A percentile compares a stretch with the other conserved stretches of the same genome.
These are phyloP conservation scores for Quercus phellos DNA, from an alignment of 331 rosid genomes.

Conservation along the genomic window DNA sequence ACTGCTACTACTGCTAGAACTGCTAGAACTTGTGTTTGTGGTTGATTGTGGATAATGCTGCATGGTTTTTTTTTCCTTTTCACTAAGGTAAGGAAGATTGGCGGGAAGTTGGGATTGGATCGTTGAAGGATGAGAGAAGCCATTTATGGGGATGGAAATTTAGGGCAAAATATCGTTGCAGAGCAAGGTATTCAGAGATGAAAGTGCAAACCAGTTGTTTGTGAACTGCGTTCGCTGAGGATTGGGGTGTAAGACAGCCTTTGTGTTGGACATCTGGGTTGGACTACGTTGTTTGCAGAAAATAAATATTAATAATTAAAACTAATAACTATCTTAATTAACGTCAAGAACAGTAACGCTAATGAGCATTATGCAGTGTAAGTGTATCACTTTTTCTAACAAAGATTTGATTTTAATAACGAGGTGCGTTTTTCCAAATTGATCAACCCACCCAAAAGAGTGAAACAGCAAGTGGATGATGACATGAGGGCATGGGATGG, in stretches of 20 bases:
- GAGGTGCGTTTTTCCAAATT: background rate
- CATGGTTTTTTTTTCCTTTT: slow-evolving; percentile 26
- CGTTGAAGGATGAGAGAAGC: slow-evolving; percentile 39
- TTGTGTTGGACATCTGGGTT: slow-evolving; percentile 50
- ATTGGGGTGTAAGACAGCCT: slow-evolving; percentile 70
- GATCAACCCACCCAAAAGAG: background rate
- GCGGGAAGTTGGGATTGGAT: slow-evolving; percentile 7
- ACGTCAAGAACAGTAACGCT: slow-evolving; percentile 32
- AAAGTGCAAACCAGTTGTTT: slow-evolving; percentile 83
- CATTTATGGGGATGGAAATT: slow-evolving; percentile 52
- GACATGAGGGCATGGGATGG: too few species aligned
- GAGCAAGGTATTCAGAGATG: slow-evolving; percentile 19
- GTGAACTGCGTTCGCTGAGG: slow-evolving; percentile 54
- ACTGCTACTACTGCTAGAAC: background rate
- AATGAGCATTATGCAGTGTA: background rate
- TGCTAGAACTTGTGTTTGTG: background rate
- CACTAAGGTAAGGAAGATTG: background rate
- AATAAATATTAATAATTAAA: background rate
- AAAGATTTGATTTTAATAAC: slow-evolving; percentile 27
- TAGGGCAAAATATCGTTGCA: background rate
- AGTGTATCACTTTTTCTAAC: slow-evolving; percentile 21
- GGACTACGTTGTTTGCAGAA: slow-evolving; percentile 44
- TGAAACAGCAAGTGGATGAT: too few species aligned
- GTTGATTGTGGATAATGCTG: slow-evolving; percentile 29
- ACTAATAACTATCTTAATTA: background rate